Evolutionary conservation across 495 filamentous ascomycete species (phyloP).

Genomic region (Ramalina intermedia): DNA sequence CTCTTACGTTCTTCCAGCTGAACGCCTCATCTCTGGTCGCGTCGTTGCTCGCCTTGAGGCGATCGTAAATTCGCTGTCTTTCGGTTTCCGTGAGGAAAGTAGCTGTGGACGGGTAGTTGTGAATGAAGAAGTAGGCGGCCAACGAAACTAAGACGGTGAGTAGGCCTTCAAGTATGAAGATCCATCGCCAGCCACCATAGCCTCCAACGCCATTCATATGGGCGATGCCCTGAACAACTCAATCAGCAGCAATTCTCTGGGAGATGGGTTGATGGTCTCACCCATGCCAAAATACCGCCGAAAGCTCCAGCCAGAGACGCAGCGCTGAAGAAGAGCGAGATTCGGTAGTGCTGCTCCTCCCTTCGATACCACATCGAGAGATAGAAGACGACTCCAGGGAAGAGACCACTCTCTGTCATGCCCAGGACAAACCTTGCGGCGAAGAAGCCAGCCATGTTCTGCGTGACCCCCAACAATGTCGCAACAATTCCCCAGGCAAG

Average conservation of each 20-base stretch:
- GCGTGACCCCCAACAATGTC: conserved; percentile 53
- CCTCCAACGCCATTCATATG: conserved; percentile 52
- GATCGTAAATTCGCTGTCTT: conserved; percentile 40
- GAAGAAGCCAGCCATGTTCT: conserved; percentile 51
- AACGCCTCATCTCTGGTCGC: conserved; percentile 50
- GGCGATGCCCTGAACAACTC: conserved; percentile 25
- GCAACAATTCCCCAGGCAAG: conserved; percentile 50
- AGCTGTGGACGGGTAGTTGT: conserved; percentile 58
- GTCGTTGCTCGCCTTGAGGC: conserved; percentile 46
- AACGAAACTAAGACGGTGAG: conserved; percentile 49
- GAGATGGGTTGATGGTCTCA: conserved; percentile 7
- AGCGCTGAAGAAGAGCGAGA: conserved; percentile 62
- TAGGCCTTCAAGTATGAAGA: conserved; percentile 67
- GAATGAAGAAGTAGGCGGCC: conserved; percentile 52
- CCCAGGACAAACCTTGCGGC: conserved; percentile 48
- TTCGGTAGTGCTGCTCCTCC: conserved; percentile 54
- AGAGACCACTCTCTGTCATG: conserved; percentile 32
- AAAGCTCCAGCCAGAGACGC: conserved; percentile 67
- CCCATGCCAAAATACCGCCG: conserved; percentile 60
- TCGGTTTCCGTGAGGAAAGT: conserved; percentile 53
- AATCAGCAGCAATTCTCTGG: neutral
- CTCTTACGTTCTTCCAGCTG: conserved; percentile 45
- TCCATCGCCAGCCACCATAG: conserved; percentile 67
- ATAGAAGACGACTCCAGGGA: conserved; percentile 67
- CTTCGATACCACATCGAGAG: conserved; percentile 79